Percentiles rank a stretch among this genome's conserved stretches.
Evolutionary conservation across 2,329 filamentous ascomycete genomes (phyloP).

Genomic region (Apiospora pterosperma): DNA sequence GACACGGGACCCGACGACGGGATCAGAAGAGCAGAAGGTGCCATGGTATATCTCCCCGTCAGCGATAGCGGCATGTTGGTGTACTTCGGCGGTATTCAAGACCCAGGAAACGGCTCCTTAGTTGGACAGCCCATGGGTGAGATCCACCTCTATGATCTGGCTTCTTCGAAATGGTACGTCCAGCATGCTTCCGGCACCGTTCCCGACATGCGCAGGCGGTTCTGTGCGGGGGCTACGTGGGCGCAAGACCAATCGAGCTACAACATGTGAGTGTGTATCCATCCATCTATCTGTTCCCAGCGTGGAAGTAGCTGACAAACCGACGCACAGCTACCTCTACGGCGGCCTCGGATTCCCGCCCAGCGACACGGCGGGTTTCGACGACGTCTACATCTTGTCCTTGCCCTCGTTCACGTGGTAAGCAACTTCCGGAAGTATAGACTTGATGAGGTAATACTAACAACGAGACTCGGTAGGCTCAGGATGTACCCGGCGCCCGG

Average conservation of each 20-base stretch:
- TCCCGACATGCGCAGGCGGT: constrained; percentile 51
- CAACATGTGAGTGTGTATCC: constrained; percentile 50
- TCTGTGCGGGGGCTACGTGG: constrained; percentile 60
- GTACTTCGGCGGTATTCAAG: constrained; percentile 59
- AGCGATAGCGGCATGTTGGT: constrained; percentile 57
- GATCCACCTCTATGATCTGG: constrained; percentile 59
- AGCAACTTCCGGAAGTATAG: too few relatives aligned
- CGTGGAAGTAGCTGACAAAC: background rate
- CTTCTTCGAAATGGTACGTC: constrained; percentile 56
- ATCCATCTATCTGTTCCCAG: background rate
- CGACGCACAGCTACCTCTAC: constrained; percentile 51
- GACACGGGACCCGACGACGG: constrained; percentile 46
- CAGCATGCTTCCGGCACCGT: constrained; percentile 53
- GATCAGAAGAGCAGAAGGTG: constrained; percentile 55
- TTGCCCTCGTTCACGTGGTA: constrained; percentile 63
- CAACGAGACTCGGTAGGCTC: too few relatives aligned
- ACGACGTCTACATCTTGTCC: constrained; percentile 60
- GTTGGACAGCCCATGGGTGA: constrained; percentile 41
- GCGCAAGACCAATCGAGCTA: constrained; percentile 58
- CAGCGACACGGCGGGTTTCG: constrained; percentile 46
- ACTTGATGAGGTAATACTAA: too few relatives aligned
- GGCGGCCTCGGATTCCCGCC: constrained; percentile 50
- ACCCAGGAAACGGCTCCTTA: constrained; percentile 45
- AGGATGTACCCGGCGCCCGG: constrained; percentile 44
- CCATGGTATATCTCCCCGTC: constrained; percentile 57